Percentiles rank a stretch among this genome's conserved stretches.
Conservation (phyloP, 139 green algal genomes). For the Picochlorum costavermella region DNA sequence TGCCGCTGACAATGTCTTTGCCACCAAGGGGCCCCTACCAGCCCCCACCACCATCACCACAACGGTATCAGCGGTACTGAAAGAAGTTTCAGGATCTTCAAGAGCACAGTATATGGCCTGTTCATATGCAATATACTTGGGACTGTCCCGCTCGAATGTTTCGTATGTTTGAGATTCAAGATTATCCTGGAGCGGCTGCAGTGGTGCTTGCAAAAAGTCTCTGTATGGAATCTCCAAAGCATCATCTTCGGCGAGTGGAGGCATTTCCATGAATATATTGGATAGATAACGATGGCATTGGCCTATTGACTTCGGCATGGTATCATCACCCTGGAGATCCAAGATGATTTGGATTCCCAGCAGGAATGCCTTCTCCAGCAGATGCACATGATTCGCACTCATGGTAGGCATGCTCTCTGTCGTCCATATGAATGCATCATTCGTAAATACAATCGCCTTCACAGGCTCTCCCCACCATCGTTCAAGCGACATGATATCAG, state of each 20-base stretch:
- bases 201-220: slow-evolving; percentile 86
- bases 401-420: slow-evolving; percentile 72
- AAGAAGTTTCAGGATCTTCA: slow-evolving; percentile 35
- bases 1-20: slow-evolving; percentile 53
- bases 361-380: slow-evolving; percentile 36
- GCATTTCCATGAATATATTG: slow-evolving; percentile 75
- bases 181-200: slow-evolving; percentile 93
- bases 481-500: slow-evolving; percentile 20
- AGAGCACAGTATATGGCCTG: slow-evolving; percentile 64
- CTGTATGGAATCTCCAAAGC: slow-evolving; percentile 68
- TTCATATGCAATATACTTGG: slow-evolving; percentile 90
- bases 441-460: slow-evolving; percentile 71
- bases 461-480: slow-evolving; percentile 86
- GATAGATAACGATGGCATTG: slow-evolving; percentile 89
- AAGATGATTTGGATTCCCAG: slow-evolving; percentile 19
- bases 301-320: slow-evolving; percentile 41
- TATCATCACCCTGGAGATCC: no score
- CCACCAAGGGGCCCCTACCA: slow-evolving; percentile 85
- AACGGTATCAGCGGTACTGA: slow-evolving; percentile 7
- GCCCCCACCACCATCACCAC: slow-evolving; percentile 91
- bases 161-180: slow-evolving; percentile 94
- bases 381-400: slow-evolving; percentile 64
- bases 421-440: slow-evolving; percentile 47
- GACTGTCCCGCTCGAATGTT: slow-evolving; percentile 90
- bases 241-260: slow-evolving; percentile 35